Evolutionary conservation across 1,139 yeast genomes (phyloP).

Genomic region (Saccharomyces uvarum): DNA sequence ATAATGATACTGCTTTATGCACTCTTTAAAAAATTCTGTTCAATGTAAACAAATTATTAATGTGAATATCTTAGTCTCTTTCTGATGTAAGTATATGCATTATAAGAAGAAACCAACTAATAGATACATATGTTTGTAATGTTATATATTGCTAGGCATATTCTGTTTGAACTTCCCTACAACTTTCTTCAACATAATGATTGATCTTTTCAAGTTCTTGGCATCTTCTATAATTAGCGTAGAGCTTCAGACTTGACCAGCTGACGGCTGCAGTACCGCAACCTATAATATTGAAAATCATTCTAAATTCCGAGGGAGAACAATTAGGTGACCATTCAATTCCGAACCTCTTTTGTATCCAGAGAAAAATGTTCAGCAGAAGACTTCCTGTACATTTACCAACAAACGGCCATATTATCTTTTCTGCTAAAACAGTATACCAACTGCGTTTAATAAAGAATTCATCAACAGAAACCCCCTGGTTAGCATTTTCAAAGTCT

Average conservation of each 20-base stretch:
- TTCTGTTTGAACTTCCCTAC: neutral
- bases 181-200: neutral
- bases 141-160: slow-evolving; percentile 1
- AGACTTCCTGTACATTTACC: slow-evolving; percentile 7
- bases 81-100: too few relatives aligned
- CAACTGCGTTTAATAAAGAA: slow-evolving; percentile 11
- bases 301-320: slow-evolving; percentile 36
- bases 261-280: slow-evolving; percentile 4
- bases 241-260: neutral
- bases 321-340: slow-evolving; percentile 3
- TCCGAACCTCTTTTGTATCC: slow-evolving; percentile 2
- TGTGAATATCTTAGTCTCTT: too few relatives aligned
- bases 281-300: slow-evolving; percentile 35
- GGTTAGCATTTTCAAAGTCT: neutral
- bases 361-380: neutral
- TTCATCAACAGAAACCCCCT: neutral
- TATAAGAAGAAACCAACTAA: too few relatives aligned
- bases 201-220: neutral
- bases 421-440: slow-evolving; percentile 9
- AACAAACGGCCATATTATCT: slow-evolving; percentile 10
- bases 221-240: neutral
- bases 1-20: neutral
- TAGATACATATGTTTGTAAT: neutral
- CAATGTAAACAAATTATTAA: neutral
- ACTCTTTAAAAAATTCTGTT: neutral